Conservation (phyloP, 2,329 filamentous ascomycete species). For the Stagonosporopsis vannaccii region DNA sequence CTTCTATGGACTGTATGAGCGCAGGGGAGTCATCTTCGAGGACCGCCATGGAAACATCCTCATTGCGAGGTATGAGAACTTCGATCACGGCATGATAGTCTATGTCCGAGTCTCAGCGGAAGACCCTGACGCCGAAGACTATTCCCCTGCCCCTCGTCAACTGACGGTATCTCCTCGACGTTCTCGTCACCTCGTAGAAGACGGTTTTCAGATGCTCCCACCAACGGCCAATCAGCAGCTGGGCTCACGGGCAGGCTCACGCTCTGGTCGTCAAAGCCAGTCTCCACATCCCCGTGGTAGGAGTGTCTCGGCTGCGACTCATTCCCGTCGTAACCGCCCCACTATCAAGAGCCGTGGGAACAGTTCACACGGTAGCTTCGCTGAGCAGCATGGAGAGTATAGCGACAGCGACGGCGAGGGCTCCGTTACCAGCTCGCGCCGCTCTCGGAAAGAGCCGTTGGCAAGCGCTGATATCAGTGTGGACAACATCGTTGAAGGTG, state of each 20-base stretch:
- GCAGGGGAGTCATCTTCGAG: conserved; percentile 88
- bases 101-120: conserved; percentile 83
- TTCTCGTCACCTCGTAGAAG: conserved; percentile 66
- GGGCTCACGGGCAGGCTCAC: conserved; percentile 72
- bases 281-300: conserved; percentile 76
- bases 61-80: conserved; percentile 96
- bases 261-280: conserved; percentile 74
- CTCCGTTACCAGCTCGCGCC: conserved; percentile 74
- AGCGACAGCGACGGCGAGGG: conserved; percentile 86
- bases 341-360: conserved; percentile 71
- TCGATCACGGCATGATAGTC: conserved; percentile 88
- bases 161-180: conserved; percentile 58
- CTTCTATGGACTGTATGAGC: conserved; percentile 95
- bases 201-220: conserved; percentile 70
- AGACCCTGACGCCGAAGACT: conserved; percentile 58
- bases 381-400: conserved; percentile 72
- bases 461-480: conserved; percentile 97
- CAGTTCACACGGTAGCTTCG: conserved; percentile 63
- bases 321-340: conserved; percentile 66
- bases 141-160: conserved; percentile 57
- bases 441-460: conserved; percentile 80
- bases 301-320: conserved; percentile 78
- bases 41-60: conserved; percentile 87
- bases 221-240: conserved; percentile 68
- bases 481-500: conserved; percentile 97